Evolutionary conservation across 2,329 filamentous ascomycete genomes (phyloP).

Genomic region (Fusarium sp.): DNA sequence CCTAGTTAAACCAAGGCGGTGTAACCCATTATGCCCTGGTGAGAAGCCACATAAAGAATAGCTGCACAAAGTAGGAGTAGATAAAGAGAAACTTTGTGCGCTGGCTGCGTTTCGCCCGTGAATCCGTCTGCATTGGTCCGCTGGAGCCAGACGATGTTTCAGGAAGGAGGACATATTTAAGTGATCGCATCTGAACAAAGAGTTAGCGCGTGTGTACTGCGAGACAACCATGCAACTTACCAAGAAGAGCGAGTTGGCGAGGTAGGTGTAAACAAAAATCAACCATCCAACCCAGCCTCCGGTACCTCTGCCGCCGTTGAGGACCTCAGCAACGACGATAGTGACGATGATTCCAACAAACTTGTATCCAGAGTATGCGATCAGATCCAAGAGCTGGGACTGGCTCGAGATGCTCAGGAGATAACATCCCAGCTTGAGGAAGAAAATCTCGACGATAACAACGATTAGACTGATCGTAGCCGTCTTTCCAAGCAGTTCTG

Average conservation of each 20-base stretch:
- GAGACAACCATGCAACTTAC: conserved; percentile 64
- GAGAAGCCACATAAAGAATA: conserved; percentile 91
- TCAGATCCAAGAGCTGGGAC: conserved; percentile 90
- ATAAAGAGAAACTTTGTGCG: conserved; percentile 93
- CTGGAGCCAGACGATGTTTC: conserved; percentile 78
- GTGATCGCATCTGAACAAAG: conserved; percentile 79
- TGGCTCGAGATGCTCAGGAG: conserved; percentile 94
- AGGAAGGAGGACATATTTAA: conserved; percentile 95
- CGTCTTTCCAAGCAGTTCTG: conserved; percentile 90
- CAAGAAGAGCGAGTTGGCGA: conserved; percentile 95
- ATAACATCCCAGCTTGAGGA: conserved; percentile 92
- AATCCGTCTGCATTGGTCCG: conserved; percentile 77
- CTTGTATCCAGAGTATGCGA: conserved; percentile 98
- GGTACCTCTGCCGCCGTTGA: conserved; percentile 83
- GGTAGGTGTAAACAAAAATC: conserved; percentile 90
- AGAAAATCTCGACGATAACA: conserved; percentile 88
- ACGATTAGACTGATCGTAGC: conserved; percentile 87
- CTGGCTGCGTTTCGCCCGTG: conserved; percentile 86
- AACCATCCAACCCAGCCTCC: conserved; percentile 90
- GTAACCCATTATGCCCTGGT: conserved; percentile 57
- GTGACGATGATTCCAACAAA: conserved; percentile 97
- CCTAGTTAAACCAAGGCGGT: conserved; percentile 6
- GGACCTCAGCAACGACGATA: conserved; percentile 80
- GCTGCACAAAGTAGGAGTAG: conserved; percentile 94
- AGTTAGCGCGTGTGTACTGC: conserved; percentile 26